Percentiles rank a stretch among this genome's conserved stretches.
These are phyloP conservation scores for Scutellaria barbata DNA, from an alignment of 257 asterid species.

Conservation along the genomic window DNA sequence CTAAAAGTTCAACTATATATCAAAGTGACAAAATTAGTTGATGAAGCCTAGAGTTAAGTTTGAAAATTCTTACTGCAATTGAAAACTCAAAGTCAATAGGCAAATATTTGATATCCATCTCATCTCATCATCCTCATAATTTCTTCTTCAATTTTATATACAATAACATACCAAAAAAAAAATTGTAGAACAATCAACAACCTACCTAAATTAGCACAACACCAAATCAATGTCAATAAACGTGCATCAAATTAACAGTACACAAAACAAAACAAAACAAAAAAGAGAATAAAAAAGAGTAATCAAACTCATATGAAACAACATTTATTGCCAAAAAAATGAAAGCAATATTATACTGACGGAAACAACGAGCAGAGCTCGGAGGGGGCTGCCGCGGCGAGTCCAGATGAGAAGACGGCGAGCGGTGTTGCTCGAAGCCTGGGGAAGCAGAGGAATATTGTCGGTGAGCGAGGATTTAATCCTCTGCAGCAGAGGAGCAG, in stretches of 20 bases:
- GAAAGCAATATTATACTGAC: slow-evolving; percentile 47
- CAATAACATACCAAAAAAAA: not conserved
- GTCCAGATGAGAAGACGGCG: slow-evolving; percentile 61
- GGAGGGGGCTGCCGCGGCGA: slow-evolving; percentile 72
- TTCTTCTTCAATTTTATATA: not conserved
- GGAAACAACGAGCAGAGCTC: slow-evolving; percentile 71
- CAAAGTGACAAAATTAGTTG: no score
- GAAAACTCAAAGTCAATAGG: no score
- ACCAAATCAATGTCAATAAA: not conserved
- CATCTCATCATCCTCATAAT: not conserved
- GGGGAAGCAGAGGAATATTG: slow-evolving; percentile 67
- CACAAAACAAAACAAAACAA: not conserved
- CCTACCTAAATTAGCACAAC: not conserved
- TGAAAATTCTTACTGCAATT: no score
- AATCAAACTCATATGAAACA: not conserved
- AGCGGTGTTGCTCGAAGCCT: slow-evolving; percentile 65
- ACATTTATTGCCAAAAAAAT: not conserved
- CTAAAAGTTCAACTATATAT: no score
- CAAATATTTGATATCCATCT: not conserved
- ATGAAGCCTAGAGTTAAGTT: no score
- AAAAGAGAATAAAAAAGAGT: not conserved
- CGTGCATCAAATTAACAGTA: not conserved
- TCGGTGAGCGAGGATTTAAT: slow-evolving; percentile 52
- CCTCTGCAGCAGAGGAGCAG: slow-evolving; percentile 49
- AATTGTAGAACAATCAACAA: no score